phyloP scores from a whole-genome alignment of 176 grass and related monocot species.

The Lolium multiflorum region DNA sequence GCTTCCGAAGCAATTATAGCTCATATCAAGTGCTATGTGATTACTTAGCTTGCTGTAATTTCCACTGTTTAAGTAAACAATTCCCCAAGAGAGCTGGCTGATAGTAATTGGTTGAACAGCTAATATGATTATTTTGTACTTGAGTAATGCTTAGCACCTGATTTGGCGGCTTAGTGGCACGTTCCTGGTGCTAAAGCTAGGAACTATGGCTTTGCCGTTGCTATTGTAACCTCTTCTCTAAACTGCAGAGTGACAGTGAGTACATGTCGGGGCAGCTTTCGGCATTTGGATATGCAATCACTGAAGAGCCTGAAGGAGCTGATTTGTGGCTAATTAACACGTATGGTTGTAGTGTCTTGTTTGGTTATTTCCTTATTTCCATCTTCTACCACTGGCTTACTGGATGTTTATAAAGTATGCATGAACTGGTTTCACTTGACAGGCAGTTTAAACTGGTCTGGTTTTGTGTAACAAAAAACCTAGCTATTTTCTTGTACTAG shows the following conservation, averaged over 20 bases:
- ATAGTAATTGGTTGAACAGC: slow-evolving; percentile 13
- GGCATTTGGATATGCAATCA: slow-evolving; percentile 80
- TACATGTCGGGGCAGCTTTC: slow-evolving; percentile 98
- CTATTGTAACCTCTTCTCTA: slow-evolving; percentile 20
- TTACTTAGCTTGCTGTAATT: slow-evolving; percentile 2
- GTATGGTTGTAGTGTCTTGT: slow-evolving; percentile 46
- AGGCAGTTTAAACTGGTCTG: neutral
- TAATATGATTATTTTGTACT: neutral
- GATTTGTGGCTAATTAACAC: slow-evolving; percentile 99
- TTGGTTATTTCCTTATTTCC: slow-evolving; percentile 5
- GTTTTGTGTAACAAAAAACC: neutral
- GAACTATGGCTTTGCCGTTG: neutral
- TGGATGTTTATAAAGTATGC: neutral
- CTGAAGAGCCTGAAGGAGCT: slow-evolving; percentile 81
- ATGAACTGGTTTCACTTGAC: slow-evolving; percentile 14
- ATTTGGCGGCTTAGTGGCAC: neutral
- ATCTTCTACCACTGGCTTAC: neutral
- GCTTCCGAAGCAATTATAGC: neutral
- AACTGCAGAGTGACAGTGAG: slow-evolving; percentile 92
- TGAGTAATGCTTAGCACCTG: neutral
- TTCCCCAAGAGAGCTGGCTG: neutral
- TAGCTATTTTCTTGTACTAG: neutral
- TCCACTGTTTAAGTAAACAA: neutral
- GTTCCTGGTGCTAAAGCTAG: neutral
- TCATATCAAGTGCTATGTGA: neutral